Base-by-base conservation (phyloP, 345 rosid genomes). In the Bruguiera gymnorhiza region DNA sequence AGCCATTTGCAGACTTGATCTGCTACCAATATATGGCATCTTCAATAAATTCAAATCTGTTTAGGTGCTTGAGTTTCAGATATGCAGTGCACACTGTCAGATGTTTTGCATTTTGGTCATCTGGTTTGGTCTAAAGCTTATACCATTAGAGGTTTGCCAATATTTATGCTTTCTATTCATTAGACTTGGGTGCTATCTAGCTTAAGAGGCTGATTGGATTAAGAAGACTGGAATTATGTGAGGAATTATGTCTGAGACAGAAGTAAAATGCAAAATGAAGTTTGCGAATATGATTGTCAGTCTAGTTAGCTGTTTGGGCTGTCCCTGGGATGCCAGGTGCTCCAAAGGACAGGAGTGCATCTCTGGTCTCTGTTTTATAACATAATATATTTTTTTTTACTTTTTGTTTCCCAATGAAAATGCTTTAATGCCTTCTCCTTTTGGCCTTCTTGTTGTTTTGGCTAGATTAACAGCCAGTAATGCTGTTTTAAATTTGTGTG, bases 401-500 rank as follows among this genome's bases (percentile, higher is more conserved):
- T 21, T 20, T 23, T 23, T 23, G 3, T 23, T 55, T 55, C 48
- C 48, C 16, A 43, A 55, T n/a, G 59, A 9, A 26, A 26, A 55
- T 23, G 24, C 59, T 55, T 55, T 23, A 11, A 55, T 55, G 24
- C 29, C 30, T 55, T 55, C 15, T 23, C 59, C 9, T 55, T 23
- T 56, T 56, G 50, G 27, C 30, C 6, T 55, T 9, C 30, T 4
- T 23, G 27, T 55, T 55, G 59, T 55, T 55, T 55, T 55, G 15
- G 29, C 29, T 23, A 55, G 16, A 34, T 57, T 7, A 13, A 30
- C 16, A n/a, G 16, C 23, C 10, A 57, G 26, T 60, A 63, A 48
- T 63, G 23, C 61, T 63, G 16, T 68, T 51, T 32, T 16, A 20
- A 21, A 31, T 65, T 39, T 43, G 19, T 66, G 63, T 18, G 46